phyloP scores from a whole-genome alignment of 2,329 filamentous ascomycete species.

The Ascocoryne sarcoides region DNA sequence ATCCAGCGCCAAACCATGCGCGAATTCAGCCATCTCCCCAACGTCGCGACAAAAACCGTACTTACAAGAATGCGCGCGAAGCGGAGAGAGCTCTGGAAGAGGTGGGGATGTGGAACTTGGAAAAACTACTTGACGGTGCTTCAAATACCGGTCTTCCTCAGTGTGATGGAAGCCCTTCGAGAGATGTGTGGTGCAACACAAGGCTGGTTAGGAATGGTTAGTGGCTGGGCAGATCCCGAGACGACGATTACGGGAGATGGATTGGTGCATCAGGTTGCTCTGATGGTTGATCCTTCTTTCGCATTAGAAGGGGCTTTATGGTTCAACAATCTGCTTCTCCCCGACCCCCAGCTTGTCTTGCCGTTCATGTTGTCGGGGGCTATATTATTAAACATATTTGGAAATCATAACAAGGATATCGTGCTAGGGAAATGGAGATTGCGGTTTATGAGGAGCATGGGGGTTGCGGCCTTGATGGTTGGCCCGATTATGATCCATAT shows the following conservation, averaged over 20 bases:
- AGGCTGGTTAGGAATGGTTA: conserved; percentile 33
- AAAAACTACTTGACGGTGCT: conserved; percentile 29
- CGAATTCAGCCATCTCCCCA: conserved; percentile 19
- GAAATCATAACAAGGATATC: conserved; percentile 7
- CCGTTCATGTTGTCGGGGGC: conserved; percentile 39
- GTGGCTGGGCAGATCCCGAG: background rate
- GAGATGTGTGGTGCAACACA: conserved; percentile 36
- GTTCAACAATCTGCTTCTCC: conserved; percentile 46
- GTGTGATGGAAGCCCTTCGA: conserved; percentile 38
- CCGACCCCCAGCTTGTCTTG: conserved; percentile 42
- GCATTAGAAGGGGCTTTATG: conserved; percentile 49
- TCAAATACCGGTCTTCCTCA: conserved; percentile 38
- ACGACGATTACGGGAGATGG: conserved; percentile 3
- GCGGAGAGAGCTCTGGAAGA: conserved; percentile 25
- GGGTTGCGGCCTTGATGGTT: conserved; percentile 32
- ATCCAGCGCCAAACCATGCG: conserved; percentile 22
- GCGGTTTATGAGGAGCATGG: conserved; percentile 25
- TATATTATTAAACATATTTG: conserved; percentile 38
- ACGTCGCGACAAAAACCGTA: conserved; percentile 8
- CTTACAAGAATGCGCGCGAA: conserved; percentile 21
- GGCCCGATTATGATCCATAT: conserved; percentile 32
- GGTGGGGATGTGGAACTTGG: conserved; percentile 29
- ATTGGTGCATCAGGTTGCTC: conserved; percentile 1
- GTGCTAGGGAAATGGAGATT: conserved; percentile 18
- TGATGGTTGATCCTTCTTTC: conserved; percentile 29